Base-by-base conservation (phyloP, 2,329 filamentous ascomycete genomes). In the Lachnellula hyalina region DNA sequence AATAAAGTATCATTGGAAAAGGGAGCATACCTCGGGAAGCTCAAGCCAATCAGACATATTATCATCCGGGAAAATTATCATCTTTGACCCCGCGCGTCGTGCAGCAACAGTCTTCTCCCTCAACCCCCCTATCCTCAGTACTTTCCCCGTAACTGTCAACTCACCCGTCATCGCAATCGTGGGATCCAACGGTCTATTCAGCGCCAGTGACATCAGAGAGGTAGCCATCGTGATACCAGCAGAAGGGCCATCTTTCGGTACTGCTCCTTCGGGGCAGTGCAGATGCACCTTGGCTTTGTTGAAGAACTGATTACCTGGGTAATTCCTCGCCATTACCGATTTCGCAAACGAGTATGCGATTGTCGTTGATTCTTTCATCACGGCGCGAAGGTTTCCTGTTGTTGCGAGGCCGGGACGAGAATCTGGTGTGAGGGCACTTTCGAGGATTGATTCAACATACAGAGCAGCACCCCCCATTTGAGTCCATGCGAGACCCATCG, bases 141-240 rank as follows among this genome's bases (percentile, higher is more conserved):
- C 93, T 75, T 99, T 99, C 52, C 94, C 94, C 1, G 94, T 99
- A 51, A 99, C 85, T 1, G 95, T 99, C 61, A 99, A 77, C 74
- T 99, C 94, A 60, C 94, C 94, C 1, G 94, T 99, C 94, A 99
- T 99, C 56, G 95, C 93, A 63, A 97, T 85, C 0, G 89, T 90
- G 6, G 93, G 90, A 67, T 91, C 81, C 49, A 99, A 79, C 15
- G 86, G 80, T 46, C 81, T 80, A 62, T 96, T 84, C 40, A 97
- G 75, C 8, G 90, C 93, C 58, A 99, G 77, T 51, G 88, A 93
- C 49, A 99, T 77, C 65, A 99, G 74, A 55, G 89, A 91, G 6
- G 91, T 96, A n/a, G 94, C 88, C 94, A 99, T 99, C 6, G 94
- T 99, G 67, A 99, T 94, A 70, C 94, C 94, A 19, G 94, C 94